A percentile compares a stretch with the other conserved stretches of the same genome.
Conservation (phyloP, 1,284 basidiomycete genomes). For the Irpex sp. region DNA sequence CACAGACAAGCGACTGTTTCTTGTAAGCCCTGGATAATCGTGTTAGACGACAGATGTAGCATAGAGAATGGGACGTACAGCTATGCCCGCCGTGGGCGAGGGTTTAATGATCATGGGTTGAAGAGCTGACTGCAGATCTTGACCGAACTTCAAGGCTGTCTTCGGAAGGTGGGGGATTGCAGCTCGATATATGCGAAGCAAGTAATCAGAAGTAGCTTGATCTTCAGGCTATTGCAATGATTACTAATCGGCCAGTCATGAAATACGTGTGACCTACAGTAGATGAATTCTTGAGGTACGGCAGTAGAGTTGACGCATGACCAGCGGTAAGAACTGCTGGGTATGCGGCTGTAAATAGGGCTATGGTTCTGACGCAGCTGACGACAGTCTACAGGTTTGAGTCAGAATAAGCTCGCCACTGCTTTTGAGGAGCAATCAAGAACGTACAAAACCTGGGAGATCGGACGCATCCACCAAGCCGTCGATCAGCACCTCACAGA, state of each 20-base stretch:
- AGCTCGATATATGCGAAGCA: conserved; percentile 84
- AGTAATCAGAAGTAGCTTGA: conserved; percentile 74
- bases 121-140: conserved; percentile 76
- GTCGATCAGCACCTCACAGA: conserved; percentile 84
- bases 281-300: conserved; percentile 81
- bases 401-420: conserved; percentile 2
- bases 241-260: conserved; percentile 7
- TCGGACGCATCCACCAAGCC: conserved; percentile 83
- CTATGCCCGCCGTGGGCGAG: conserved; percentile 57
- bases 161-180: conserved; percentile 87
- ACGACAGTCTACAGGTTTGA: conserved; percentile 56
- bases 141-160: conserved; percentile 82
- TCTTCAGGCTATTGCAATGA: conserved; percentile 66
- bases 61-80: conserved; percentile 34
- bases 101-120: conserved; percentile 89
- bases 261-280: conserved; percentile 43
- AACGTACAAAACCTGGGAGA: conserved; percentile 64
- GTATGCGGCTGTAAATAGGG: conserved; percentile 77
- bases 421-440: conserved; percentile 28
- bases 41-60: not conserved
- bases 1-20: conserved; percentile 93
- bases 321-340: conserved; percentile 77
- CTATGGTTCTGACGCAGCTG: conserved; percentile 81
- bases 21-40: conserved; percentile 62
- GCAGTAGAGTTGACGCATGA: conserved; percentile 79